Evolutionary conservation across 345 rosid species (phyloP).

Genomic region (Combretum micranthum): DNA sequence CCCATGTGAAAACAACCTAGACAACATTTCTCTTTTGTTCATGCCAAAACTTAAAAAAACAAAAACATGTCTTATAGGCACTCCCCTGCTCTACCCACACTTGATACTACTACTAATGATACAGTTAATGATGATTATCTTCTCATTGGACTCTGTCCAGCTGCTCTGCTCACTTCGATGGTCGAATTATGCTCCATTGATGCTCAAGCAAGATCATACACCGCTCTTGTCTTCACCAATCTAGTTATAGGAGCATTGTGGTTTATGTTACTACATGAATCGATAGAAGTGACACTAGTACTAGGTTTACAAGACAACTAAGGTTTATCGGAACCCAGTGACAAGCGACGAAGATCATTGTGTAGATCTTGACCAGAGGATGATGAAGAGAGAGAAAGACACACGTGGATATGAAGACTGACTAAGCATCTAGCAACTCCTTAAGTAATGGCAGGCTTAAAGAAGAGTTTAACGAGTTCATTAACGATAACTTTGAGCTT

Average conservation of each 20-base stretch:
- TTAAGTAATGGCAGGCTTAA: constrained; percentile 60
- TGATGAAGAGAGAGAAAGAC: constrained; percentile 80
- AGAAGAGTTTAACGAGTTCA: constrained; percentile 34
- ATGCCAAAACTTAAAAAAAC: too few relatives aligned
- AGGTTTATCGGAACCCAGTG: constrained; percentile 76
- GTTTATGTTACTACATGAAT: constrained; percentile 36
- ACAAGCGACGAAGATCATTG: constrained; percentile 70
- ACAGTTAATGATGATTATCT: too few relatives aligned
- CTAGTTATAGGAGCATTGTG: constrained; percentile 58
- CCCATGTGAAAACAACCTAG: too few relatives aligned
- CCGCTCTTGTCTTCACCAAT: constrained; percentile 47
- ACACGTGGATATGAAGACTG: constrained; percentile 57
- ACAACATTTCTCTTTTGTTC: too few relatives aligned
- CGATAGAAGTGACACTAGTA: constrained; percentile 59
- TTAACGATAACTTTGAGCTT: constrained; percentile 42
- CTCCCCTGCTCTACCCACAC: constrained; percentile 43
- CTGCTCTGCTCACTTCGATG: constrained; percentile 14
- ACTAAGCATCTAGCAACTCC: constrained; percentile 49
- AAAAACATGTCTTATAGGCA: too few relatives aligned
- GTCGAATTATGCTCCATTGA: constrained; percentile 13
- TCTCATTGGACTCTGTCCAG: constrained; percentile 66
- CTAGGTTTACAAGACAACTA: too few relatives aligned
- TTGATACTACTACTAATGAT: constrained; percentile 22
- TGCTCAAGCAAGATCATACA: constrained; percentile 11
- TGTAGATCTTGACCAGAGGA: constrained; percentile 88